Evolutionary conservation across 805 yeast genomes (phyloP).

Genomic region (Candida caryicola): DNA sequence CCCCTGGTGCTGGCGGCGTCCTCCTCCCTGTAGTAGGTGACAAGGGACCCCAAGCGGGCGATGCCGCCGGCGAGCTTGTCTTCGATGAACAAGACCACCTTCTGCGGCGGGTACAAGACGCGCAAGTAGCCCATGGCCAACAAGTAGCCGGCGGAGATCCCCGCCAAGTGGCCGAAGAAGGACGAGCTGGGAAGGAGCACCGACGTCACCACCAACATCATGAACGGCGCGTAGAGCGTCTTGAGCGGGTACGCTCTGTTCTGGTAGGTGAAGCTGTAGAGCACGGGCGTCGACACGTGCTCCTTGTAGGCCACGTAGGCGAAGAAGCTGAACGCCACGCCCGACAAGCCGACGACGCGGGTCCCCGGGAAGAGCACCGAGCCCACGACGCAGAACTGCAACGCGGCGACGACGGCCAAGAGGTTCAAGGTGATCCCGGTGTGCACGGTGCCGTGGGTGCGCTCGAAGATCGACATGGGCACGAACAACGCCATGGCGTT

Average conservation of each 20-base stretch:
- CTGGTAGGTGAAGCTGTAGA: conserved; percentile 26
- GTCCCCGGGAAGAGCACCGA: conserved; percentile 48
- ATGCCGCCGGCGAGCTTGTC: conserved; percentile 49
- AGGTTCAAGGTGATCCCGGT: conserved; percentile 78
- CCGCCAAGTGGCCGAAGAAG: conserved; percentile 72
- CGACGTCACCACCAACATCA: conserved; percentile 45
- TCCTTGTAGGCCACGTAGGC: conserved; percentile 57
- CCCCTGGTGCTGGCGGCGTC: conserved; percentile 50
- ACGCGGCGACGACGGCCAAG: conserved; percentile 65
- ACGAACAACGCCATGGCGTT: conserved; percentile 58
- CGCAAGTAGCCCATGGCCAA: conserved; percentile 56
- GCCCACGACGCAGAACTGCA: conserved; percentile 57
- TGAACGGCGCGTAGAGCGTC: conserved; percentile 57
- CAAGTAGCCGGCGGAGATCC: conserved; percentile 62
- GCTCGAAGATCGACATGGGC: conserved; percentile 65
- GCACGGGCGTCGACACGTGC: conserved; percentile 37
- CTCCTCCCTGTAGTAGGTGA: conserved; percentile 58
- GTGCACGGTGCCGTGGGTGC: conserved; percentile 75
- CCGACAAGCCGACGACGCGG: conserved; percentile 67
- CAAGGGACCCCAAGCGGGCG: conserved; percentile 48
- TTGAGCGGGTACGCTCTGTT: conserved; percentile 49
- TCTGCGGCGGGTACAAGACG: conserved; percentile 63
- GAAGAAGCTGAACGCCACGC: conserved; percentile 67
- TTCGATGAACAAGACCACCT: conserved; percentile 65
- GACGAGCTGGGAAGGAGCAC: conserved; percentile 64